A percentile compares a stretch with the other conserved stretches of the same genome.
phyloP scores from a whole-genome alignment of 176 grass and related monocot genomes.

The Aegilops tauschii region DNA sequence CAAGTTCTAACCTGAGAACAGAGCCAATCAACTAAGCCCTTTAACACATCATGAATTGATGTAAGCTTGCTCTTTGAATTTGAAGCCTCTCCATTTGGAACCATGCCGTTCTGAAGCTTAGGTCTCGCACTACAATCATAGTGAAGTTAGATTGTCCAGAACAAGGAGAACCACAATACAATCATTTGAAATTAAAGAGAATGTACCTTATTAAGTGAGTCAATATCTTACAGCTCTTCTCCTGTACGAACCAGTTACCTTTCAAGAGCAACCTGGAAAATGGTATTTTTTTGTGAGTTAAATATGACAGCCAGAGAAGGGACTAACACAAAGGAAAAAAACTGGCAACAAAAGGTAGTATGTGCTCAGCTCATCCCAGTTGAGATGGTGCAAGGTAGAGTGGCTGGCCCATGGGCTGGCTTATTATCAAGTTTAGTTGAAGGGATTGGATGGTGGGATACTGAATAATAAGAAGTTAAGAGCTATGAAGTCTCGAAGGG shows the following conservation, averaged over 20 bases:
- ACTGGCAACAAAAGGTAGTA: neutral
- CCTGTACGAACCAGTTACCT: conserved; percentile 93
- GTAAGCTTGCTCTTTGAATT: conserved; percentile 87
- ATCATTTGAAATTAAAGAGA: conserved; percentile 2
- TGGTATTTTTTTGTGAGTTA: conserved; percentile 40
- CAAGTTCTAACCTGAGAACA: conserved; percentile 80
- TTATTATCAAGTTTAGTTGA: neutral
- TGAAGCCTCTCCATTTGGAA: conserved; percentile 74
- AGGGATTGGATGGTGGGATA: neutral
- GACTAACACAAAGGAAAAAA: conserved; percentile 3
- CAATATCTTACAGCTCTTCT: conserved; percentile 91
- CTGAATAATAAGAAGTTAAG: neutral
- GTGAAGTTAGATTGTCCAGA: conserved; percentile 26
- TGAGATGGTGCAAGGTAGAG: neutral
- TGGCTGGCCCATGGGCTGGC: neutral
- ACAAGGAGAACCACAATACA: conserved; percentile 17
- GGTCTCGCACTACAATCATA: conserved; percentile 54
- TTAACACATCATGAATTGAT: conserved; percentile 68
- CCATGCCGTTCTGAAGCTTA: conserved; percentile 58
- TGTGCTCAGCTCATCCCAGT: neutral
- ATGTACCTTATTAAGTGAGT: conserved; percentile 74
- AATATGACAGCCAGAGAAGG: conserved; percentile 25
- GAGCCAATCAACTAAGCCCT: conserved; percentile 79
- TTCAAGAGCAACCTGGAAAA: conserved; percentile 83
- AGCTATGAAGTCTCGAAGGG: neutral